Evolutionary conservation across 202 grass and related monocot genomes (phyloP), one percentile per base, ranked within the genome.

Genomic region (Hordeum pubiflorum): DNA sequence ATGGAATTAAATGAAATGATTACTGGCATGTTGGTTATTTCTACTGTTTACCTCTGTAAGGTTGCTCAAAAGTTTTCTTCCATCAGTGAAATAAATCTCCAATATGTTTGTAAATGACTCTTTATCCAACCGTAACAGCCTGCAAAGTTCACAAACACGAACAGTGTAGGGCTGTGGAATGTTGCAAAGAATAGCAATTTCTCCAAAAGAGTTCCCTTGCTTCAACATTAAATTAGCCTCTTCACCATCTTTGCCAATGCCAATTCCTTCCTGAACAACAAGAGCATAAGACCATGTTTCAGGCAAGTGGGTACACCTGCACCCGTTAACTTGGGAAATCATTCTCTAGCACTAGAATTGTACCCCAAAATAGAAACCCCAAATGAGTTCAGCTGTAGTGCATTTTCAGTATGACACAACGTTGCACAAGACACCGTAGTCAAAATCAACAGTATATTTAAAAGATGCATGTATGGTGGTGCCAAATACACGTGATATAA

Each of bases 101-200:
- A 99, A 72, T 82, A 95, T 90, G 65, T 93, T 83, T 34, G 83
- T 90, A 64, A 99, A 93, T 4, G 74, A 72, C 81, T 90, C 90
- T 89, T 99, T 99, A 63, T 99, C 89, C 1, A 99, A 77, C 10
- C 92, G 82, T 64, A 99, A 76, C 6, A 99, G 86, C 33, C 79
- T 89, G 67, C 84, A 92, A 52, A 99, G 87, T 75, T 91, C 86
- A 33, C 86, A 83, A n/a, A 94, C 90, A 43, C 86, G 86, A 75
- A 99, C 90, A 18, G 83, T 95, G 85, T 79, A 99, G 36, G 96
- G 96, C 44, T 95, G 96, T 61, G 92, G 96, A 69, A 95, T 91
- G 46, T 90, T 99, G 78, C 92, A 99, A 4, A 99, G 85, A 74
- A 95, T 85, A 6, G 96, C 85, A 82, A 93, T 85, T 71, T 99